Evolutionary conservation across 208 protist species (phyloP), one percentile per base, ranked within the genome.

Genomic region (Blechomonas ayalai): DNA sequence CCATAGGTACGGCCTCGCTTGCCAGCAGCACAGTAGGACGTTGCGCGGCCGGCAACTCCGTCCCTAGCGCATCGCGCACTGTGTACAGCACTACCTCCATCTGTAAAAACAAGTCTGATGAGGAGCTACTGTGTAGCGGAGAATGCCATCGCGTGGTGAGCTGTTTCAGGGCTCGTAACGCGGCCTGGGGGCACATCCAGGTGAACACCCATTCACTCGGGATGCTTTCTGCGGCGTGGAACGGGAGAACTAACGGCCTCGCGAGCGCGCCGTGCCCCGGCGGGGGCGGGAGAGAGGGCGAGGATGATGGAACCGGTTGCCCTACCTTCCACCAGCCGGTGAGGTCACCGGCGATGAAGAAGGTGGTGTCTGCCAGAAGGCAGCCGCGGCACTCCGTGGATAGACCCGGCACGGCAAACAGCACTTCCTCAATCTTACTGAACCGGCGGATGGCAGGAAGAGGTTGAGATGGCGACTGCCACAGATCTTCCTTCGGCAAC

Each of bases 381-480:
- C 86, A 94, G 23, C 86, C 86, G 1, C 58, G 69, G 52, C 86
- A 94, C 44, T 80, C 63, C 3, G 86, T 94, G 2, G 82, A 58
- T 28, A 94, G 82, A 29, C 86, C 86, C 2, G 86, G 86, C 19
- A 94, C 80, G 6, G 82, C 79, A 24, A 90, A 89, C n/a, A 91
- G 51, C 55, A 94, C 85, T 49, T 90, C 78, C 63, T 94, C 86
- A 13, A 94, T 54, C 20, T 67, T 77, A 46, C 67, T 78, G 58
- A 94, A 94, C 23, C 59, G 59, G 0, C 79, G 78, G 38, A 90
- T 60, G 12, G 58, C 47, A 2, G 80, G 74, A 25, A 86, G 45
- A 19, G 40, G 22, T 8, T 9, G 44, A 10, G 7, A 15, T 12
- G 29, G 8, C 27, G 27, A 25, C 7, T 6, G 8, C 12, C 9